These are phyloP conservation scores for Hyphopichia khmerensis DNA, from an alignment of 1,139 yeast species.

Conservation along the genomic window DNA sequence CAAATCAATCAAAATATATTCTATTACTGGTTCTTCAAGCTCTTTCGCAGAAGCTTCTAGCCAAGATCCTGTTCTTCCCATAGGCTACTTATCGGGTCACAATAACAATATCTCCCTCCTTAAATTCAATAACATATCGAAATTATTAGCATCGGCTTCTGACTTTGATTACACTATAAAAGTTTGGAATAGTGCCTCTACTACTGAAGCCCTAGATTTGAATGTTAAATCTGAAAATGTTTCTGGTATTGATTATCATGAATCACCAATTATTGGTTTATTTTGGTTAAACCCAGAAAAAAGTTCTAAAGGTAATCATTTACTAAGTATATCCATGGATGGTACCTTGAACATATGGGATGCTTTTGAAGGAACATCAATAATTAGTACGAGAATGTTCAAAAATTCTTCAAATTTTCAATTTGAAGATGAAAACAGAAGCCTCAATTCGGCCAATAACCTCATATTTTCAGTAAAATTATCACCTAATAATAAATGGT, in stretches of 20 bases:
- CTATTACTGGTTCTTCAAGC: slow-evolving; percentile 31
- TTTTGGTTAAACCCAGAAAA: slow-evolving; percentile 43
- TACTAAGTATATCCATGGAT: slow-evolving; percentile 57
- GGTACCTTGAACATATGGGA: slow-evolving; percentile 75
- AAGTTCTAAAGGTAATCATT: slow-evolving; percentile 15
- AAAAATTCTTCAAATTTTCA: slow-evolving; percentile 21
- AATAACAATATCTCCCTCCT: slow-evolving; percentile 57
- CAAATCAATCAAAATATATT: slow-evolving; percentile 58
- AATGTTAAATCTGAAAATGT: slow-evolving; percentile 14
- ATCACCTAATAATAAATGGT: slow-evolving; percentile 46
- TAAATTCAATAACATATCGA: slow-evolving; percentile 49
- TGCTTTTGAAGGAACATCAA: slow-evolving; percentile 35
- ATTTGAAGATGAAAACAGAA: slow-evolving; percentile 8
- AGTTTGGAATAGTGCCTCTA: slow-evolving; percentile 68
- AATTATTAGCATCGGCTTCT: slow-evolving; percentile 67
- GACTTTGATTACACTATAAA: slow-evolving; percentile 67
- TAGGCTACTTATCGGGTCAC: slow-evolving; percentile 72
- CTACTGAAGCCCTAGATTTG: slow-evolving; percentile 41
- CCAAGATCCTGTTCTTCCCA: slow-evolving; percentile 31
- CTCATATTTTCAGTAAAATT: slow-evolving; percentile 50
- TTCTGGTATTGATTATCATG: slow-evolving; percentile 32
- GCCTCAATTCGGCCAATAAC: slow-evolving; percentile 9
- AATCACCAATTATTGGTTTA: slow-evolving; percentile 55
- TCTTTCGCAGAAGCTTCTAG: background rate
- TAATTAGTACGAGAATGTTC: slow-evolving; percentile 25